Evolutionary conservation across 208 protist species (phyloP), one percentile per base, ranked within the genome.

Genomic region (Crithidia expoeki): DNA sequence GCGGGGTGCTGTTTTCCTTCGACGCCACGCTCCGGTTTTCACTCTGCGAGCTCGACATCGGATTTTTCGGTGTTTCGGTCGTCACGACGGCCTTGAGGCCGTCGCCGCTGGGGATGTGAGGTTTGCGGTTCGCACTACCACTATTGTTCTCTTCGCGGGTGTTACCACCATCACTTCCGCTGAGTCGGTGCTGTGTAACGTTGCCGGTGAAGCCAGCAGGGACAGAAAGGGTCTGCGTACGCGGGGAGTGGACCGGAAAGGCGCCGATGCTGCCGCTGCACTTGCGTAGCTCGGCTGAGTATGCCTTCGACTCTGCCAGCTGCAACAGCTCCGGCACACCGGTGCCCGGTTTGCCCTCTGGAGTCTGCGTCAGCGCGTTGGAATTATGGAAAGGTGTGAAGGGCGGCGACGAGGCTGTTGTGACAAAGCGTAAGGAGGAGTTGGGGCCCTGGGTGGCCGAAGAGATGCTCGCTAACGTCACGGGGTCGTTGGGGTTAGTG

Each of bases 261-360:
- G 50, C 38, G 38, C 30, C 34, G 5, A 30, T 21, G 52, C 64
- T 61, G 52, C 64, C n/a, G 62, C 63, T 70, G 46, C 30, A 34
- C 23, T 66, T 65, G 62, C 47, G 49, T 14, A 36, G 2, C 57
- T 76, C 71, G 0, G 33, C 36, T 3, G 56, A 56, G 46, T 33
- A n/a, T 28, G 21, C 27, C 36, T 59, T 33, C 11, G 47, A 23
- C 34, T 61, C 63, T 23, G 42, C 57, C 25, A 61, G 38, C 34
- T 36, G 49, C 34, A 64, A 9, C 19, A 61, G 56, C 57, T 76
- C 53, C 38, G 11, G 62, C 21, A 62, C 63, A 2, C 56, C 47
- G 6, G 56, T 67, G 34, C 46, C 60, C n/a, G 52, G 27, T 52
- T 59, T 75, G 9, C 60, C 50, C 17, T 49, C 46, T n/a, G 61